phyloP scores from a whole-genome alignment of 164 flowering plant species.

The Stephania cephalantha region DNA sequence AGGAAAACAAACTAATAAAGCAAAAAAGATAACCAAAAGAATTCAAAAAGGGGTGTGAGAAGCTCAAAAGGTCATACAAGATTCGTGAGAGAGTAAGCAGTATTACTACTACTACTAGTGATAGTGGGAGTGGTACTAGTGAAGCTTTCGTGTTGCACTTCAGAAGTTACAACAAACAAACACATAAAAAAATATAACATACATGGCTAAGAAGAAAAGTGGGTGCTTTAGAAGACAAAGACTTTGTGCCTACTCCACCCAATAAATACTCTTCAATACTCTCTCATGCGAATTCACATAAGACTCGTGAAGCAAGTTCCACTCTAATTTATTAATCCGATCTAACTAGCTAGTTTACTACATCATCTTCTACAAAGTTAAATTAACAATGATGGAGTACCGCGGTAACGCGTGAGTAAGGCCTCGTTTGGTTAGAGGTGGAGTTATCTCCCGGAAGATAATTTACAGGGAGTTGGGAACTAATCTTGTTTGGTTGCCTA shows the following conservation, averaged over 20 bases:
- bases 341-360: not conserved
- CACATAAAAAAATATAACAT: not conserved
- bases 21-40: not conserved
- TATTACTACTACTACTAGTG: not conserved
- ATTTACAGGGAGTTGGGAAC: no score
- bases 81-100: not conserved
- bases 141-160: slow-evolving; percentile 12
- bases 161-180: not conserved
- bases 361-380: not conserved
- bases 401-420: no score
- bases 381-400: no score
- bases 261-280: slow-evolving; percentile 3
- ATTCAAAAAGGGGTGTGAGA: not conserved
- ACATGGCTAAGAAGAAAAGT: not conserved
- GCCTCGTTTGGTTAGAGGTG: no score
- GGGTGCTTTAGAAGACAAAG: slow-evolving; percentile 10
- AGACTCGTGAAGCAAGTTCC: not conserved
- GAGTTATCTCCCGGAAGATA: no score
- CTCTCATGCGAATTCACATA: not conserved
- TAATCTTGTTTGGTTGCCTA: no score
- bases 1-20: not conserved
- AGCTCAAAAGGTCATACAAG: not conserved
- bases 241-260: slow-evolving; percentile 24
- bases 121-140: slow-evolving; percentile 8
- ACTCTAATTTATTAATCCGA: no score